Evolutionary conservation across 2,329 filamentous ascomycete species (phyloP), one percentile per base, ranked within the genome.

Genomic region (Beauveria bassiana): DNA sequence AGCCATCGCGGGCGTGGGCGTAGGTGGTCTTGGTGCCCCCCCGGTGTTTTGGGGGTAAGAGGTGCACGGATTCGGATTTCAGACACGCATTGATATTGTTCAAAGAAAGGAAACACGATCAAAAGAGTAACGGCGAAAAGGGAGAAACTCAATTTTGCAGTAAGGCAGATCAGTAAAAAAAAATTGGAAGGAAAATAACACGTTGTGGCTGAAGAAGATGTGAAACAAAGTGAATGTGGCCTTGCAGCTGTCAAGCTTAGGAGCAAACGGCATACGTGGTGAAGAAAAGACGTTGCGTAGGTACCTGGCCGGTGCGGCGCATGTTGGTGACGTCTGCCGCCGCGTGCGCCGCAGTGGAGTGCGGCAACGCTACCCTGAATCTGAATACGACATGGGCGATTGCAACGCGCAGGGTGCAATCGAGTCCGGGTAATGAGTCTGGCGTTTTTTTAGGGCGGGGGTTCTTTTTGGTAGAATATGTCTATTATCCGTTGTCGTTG

Each of bases 261-360:
- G 47, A 52, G 47, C 57, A 59, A 59, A 52, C 47, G 20, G 57
- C 57, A 59, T 59, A 59, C 49, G 56, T 59, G 57, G 57, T 51
- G 45, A 22, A n/a, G n/a, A 43, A 22, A 38, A 31, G 34, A 38
- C 34, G 8, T 20, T 56, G 42, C 40, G 24, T 14, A 14, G 20
- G 20, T 22, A 22, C 31, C 31, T 34, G 31, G 31, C 31, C 31
- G 31, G 31, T 34, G 31, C 31, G 31, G 31, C 31, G 31, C 31
- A 34, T 10, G 5, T 16, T 38, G 34, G 18, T 52, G 50, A 52
- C 50, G 50, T 52, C 31, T 38, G 12, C 34, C 12, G 12, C 34
- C 34, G 31, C 31, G 12, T 38, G 43, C 43, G 43, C 43, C 20
- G 43, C 43, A 46, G 43, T 46, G 43, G 43, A 2, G 43, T 24